Percentiles rank a stretch among this genome's conserved stretches.
Conservation (phyloP, 2,329 filamentous ascomycete genomes). For the Fusarium nodosum region DNA sequence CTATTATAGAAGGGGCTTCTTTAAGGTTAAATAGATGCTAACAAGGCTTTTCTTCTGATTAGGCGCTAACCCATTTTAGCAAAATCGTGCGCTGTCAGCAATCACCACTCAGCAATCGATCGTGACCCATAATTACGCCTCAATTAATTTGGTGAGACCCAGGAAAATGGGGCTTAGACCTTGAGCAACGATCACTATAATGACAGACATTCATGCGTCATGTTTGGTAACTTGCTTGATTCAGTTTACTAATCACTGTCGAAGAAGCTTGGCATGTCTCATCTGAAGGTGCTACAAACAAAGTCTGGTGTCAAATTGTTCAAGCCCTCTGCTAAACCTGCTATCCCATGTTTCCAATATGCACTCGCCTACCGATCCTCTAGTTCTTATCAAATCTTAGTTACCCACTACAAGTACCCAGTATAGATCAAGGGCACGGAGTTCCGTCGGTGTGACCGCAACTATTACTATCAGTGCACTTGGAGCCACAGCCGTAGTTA, state of each 20-base stretch:
- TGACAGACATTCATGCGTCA: background rate
- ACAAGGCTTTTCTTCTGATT: background rate
- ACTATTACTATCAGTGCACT: constrained; percentile 9
- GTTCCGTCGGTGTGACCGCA: constrained; percentile 12
- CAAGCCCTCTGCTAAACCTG: background rate
- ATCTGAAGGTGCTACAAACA: background rate
- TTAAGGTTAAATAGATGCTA: background rate
- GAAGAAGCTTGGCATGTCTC: background rate
- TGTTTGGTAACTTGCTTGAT: background rate
- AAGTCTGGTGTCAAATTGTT: background rate
- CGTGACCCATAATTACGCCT: background rate
- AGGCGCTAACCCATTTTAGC: background rate
- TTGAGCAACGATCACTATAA: too few species aligned
- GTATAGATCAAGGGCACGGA: background rate
- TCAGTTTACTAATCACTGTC: too few species aligned
- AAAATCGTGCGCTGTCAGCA: background rate
- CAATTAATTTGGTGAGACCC: background rate
- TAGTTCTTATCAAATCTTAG: background rate
- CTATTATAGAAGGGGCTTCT: background rate
- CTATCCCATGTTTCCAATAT: background rate
- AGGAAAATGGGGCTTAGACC: background rate
- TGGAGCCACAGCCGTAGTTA: constrained; percentile 9
- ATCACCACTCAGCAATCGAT: background rate
- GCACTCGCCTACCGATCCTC: fast-evolving
- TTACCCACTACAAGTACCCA: fast-evolving